A percentile compares a stretch with the other conserved stretches of the same genome.
phyloP scores from a whole-genome alignment of 2,329 filamentous ascomycete species.

The Aspergillus texensis region DNA sequence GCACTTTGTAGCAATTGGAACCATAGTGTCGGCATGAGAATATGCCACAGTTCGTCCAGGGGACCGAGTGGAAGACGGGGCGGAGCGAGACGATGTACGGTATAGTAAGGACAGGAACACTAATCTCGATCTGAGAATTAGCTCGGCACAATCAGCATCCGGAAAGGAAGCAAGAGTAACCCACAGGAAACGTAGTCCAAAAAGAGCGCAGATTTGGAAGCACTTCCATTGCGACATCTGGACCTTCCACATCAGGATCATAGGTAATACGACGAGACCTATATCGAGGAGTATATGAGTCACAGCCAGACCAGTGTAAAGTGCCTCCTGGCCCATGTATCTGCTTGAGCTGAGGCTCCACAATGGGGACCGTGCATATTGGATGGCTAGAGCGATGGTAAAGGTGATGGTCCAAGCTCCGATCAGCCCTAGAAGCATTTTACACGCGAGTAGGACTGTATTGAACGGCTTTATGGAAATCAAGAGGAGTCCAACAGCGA shows the following conservation, averaged over 20 bases:
- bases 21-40: slow-evolving; percentile 4
- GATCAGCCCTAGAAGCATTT: neutral
- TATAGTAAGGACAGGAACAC: neutral
- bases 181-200: slow-evolving; percentile 1
- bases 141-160: neutral
- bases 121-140: neutral
- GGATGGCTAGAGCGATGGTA: neutral
- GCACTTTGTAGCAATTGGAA: neutral
- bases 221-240: slow-evolving; percentile 2
- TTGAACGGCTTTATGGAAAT: slow-evolving; percentile 3
- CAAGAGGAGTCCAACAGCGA: neutral
- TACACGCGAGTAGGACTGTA: neutral
- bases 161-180: neutral
- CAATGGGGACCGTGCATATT: neutral
- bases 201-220: slow-evolving; percentile 2
- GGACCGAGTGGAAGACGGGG: neutral
- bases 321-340: neutral
- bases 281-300: neutral
- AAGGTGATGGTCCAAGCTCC: neutral
- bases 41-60: neutral
- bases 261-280: neutral
- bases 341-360: neutral
- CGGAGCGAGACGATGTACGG: neutral
- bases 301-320: neutral
- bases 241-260: neutral